phyloP scores from a whole-genome alignment of 768 basidiomycete species.

The Ramaria sp. region DNA sequence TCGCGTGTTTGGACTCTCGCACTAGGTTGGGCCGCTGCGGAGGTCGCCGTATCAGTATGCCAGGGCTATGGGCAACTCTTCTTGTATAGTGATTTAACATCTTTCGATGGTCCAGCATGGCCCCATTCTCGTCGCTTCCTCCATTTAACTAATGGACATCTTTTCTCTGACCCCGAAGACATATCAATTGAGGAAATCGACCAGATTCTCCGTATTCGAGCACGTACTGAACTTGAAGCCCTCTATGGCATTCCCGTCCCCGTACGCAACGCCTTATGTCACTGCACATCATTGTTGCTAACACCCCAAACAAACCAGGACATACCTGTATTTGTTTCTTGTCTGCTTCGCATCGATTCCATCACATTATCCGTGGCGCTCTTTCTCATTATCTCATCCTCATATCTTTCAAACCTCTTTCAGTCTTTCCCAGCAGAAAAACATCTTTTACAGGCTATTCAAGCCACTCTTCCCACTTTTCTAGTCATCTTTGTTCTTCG shows the following conservation, averaged over 20 bases:
- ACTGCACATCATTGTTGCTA: constrained; percentile 8
- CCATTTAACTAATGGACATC: too few relatives aligned
- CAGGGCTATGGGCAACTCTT: constrained; percentile 64
- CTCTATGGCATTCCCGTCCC: constrained; percentile 74
- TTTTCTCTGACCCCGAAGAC: background rate
- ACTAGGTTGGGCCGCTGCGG: constrained; percentile 64
- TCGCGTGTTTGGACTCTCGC: constrained; percentile 67
- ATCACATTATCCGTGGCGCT: constrained; percentile 61
- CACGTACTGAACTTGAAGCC: constrained; percentile 66
- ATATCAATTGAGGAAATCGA: constrained; percentile 38
- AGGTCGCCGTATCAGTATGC: constrained; percentile 49
- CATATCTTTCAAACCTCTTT: constrained; percentile 22
- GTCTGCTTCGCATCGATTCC: constrained; percentile 66
- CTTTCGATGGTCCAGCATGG: background rate
- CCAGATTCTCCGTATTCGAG: constrained; percentile 45
- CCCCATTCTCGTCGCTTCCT: background rate
- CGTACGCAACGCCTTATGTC: constrained; percentile 34
- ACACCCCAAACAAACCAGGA: constrained; percentile 31
- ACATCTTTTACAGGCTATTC: background rate
- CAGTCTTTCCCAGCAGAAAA: constrained; percentile 32
- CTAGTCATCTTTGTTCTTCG: constrained; percentile 39
- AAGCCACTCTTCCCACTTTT: constrained; percentile 26
- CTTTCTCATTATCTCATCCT: constrained; percentile 33
- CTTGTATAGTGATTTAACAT: constrained; percentile 54
- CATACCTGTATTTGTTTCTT: constrained; percentile 71